Evolutionary conservation across 495 filamentous ascomycete species (phyloP).

Genomic region (Penicillium tannophilum): DNA sequence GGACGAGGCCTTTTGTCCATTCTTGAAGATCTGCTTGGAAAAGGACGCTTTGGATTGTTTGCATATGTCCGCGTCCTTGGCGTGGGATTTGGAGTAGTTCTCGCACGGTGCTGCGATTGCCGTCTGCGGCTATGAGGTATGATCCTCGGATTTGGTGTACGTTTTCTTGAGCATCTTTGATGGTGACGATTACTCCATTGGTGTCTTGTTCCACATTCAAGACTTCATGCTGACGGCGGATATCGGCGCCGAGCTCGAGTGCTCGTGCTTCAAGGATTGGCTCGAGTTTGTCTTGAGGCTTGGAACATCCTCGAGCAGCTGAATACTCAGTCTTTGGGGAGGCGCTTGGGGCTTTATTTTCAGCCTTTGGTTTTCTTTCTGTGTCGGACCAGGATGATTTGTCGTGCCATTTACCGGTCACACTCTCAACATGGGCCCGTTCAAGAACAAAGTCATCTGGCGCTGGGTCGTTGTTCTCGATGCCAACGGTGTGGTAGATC

Average conservation of each 20-base stretch:
- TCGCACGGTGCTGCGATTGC: conserved; percentile 33
- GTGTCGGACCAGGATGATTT: conserved; percentile 30
- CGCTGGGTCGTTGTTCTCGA: conserved; percentile 30
- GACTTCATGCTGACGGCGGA: conserved; percentile 23
- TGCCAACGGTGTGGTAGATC: conserved; percentile 29
- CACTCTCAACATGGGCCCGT: conserved; percentile 31
- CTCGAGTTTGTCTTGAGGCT: conserved; percentile 37
- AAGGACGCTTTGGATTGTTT: conserved; percentile 41
- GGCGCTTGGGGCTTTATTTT: conserved; percentile 7
- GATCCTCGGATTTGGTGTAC: conserved; percentile 19
- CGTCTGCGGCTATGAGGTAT: conserved; percentile 40
- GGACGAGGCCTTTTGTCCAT: conserved; percentile 24
- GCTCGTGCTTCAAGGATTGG: conserved; percentile 29
- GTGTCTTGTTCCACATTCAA: conserved; percentile 23
- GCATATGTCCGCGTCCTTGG: conserved; percentile 36
- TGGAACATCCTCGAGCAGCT: conserved; percentile 21
- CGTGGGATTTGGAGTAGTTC: conserved; percentile 29
- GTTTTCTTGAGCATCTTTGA: conserved; percentile 11
- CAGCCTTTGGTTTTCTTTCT: conserved; percentile 8
- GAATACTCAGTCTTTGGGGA: conserved; percentile 21
- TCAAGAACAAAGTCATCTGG: conserved; percentile 26
- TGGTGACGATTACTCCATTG: conserved; percentile 20
- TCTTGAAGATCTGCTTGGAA: conserved; percentile 34
- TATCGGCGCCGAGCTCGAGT: conserved; percentile 31
- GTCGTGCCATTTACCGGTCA: conserved; percentile 31